Conservation (phyloP, 2,329 filamentous ascomycete genomes). For the Penicillium vulpinum region DNA sequence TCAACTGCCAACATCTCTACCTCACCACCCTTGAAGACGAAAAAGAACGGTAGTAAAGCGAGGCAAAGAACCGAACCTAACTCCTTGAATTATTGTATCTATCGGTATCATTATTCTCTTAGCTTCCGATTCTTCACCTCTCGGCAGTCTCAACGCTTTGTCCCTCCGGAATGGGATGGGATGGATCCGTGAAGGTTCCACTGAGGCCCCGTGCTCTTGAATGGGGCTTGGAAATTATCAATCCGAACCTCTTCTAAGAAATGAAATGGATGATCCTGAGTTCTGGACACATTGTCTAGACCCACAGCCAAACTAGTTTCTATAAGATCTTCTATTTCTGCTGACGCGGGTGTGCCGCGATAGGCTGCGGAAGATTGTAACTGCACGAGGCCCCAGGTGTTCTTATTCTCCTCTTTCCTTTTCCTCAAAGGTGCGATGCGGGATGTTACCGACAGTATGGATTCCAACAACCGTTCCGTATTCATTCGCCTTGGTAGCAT, state of each 20-base stretch:
- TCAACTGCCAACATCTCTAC: neutral
- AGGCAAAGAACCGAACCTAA: neutral
- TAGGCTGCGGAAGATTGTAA: neutral
- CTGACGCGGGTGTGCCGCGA: neutral
- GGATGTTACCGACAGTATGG: neutral
- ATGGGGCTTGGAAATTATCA: neutral
- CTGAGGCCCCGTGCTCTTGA: slow-evolving; percentile 2
- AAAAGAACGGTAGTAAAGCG: neutral
- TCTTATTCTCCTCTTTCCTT: neutral
- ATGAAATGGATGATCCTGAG: neutral
- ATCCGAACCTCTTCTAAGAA: neutral
- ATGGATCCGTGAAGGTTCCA: neutral
- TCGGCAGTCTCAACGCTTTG: neutral
- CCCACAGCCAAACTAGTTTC: neutral
- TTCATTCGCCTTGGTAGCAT: neutral
- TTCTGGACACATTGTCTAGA: neutral
- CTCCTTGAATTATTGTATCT: neutral
- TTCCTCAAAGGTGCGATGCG: neutral
- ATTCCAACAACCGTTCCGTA: neutral
- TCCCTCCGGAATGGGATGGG: neutral
- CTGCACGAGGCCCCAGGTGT: neutral
- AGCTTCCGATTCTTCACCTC: neutral
- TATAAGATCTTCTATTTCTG: neutral
- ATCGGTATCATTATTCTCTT: neutral
- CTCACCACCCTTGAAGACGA: neutral